Base-by-base conservation (phyloP, 441 rosid genomes). In the Euphorbia schlechtendalii region DNA sequence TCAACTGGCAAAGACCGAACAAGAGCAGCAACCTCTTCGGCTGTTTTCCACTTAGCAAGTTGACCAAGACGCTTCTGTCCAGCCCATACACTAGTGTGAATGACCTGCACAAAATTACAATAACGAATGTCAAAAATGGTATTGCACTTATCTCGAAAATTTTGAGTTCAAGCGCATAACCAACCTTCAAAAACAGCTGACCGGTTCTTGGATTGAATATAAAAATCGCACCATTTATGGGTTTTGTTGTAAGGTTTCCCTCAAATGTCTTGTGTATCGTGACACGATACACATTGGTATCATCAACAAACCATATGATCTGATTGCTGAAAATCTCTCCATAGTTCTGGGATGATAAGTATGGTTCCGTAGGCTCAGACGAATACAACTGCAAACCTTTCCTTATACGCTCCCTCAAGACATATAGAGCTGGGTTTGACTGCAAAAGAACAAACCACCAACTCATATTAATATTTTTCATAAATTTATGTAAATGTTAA, bases 51-150 rank as follows among this genome's bases (percentile, higher is more conserved):
- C 76, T 90, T 90, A 8, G 97, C 96, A 64, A 92, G 86, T 80
- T 95, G 98, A 66, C 99, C 97, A 51, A 95, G 96, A 86, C 98
- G 99, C 80, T 92, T 95, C 82, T 95, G 99, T 73, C 99, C 97
- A 56, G 97, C 99, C 98, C 97, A 88, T 4, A 92, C 98, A 68
- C 99, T 92, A 61, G 99, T 92, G 76, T 92, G 98, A 73, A 92
- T 95, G 64, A 92, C 98, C 98, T 92, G 81, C 64, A 81, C 53
- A 55, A 69, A 17, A 61, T 38, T 34, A 62, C 0, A 9, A 1
- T 0, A 41, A 18, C 6, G 8, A 20, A 7, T 10, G 14, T 45
- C 22, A 66, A 45, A 28, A 66, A n/a, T 22, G 20, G 18, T 3
- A 11, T 12, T 3, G n/a, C 15, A 55, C 6, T 41, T 11, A 32